Conservation (phyloP, 352 stramenopile genomes). For the Globisporangium spinosum region DNA sequence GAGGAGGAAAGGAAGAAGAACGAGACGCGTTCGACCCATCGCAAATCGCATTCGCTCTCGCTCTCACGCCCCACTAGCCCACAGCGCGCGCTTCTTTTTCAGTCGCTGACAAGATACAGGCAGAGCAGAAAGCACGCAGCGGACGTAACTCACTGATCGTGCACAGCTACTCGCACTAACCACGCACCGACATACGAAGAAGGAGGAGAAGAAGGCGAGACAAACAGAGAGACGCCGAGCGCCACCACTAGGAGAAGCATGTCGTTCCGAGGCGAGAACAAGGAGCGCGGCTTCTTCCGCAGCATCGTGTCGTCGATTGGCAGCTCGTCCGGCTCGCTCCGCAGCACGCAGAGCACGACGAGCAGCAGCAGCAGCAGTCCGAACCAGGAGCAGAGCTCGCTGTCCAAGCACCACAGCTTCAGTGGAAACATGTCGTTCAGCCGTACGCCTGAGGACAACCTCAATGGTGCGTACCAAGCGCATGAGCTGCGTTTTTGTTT, state of each 20-base stretch:
- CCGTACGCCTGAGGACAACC: conserved; percentile 30
- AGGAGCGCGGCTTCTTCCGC: conserved; percentile 49
- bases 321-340: conserved; percentile 31
- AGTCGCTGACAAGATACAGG: neutral
- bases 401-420: conserved; percentile 68
- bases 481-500: neutral
- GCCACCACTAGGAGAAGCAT: conserved; percentile 2
- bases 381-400: conserved; percentile 23
- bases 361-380: conserved; percentile 31
- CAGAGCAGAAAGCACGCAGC: neutral
- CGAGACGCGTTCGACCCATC: conserved; percentile 4
- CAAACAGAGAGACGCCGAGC: neutral
- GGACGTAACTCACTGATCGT: neutral
- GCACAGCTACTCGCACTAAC: neutral
- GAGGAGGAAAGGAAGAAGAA: conserved; percentile 6
- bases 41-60: conserved; percentile 4
- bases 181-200: neutral
- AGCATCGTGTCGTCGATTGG: conserved; percentile 62
- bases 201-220: neutral
- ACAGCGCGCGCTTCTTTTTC: neutral
- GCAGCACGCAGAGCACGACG: conserved; percentile 28
- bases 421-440: conserved; percentile 67
- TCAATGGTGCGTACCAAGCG: conserved; percentile 24
- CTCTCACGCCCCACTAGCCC: neutral
- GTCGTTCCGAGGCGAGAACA: conserved; percentile 39